Base-by-base conservation (phyloP, 78 protist species). In the Goniomonas avonlea region DNA sequence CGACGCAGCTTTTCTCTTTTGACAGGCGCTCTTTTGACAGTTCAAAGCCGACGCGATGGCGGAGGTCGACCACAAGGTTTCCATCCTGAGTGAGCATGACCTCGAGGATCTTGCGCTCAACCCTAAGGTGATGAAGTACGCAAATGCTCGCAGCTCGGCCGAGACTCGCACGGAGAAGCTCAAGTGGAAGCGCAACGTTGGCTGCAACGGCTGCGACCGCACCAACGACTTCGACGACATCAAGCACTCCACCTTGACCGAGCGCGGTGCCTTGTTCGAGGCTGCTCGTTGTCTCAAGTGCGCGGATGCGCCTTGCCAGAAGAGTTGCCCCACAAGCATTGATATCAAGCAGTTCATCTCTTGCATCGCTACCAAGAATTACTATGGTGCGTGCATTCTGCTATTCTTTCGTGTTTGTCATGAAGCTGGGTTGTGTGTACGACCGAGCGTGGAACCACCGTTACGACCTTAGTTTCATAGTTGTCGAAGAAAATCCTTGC, bases 291-390 rank as follows among this genome's bases (percentile, higher is more conserved):
- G 96, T 73, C 75, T 95, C 39, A 90, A 95, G 81, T 93, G 98
- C 58, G 94, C 86, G 21, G 96, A 92, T 56, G 93, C 96, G 32
- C 97, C 98, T 23, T 94, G 97, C 82, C 93, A 86, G 79, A 87
- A 85, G 68, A 60, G 89, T 31, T 94, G 98, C 78, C 97, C 97
- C 21, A 89, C 97, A 18, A 88, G 81, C 71, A 38, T 95, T 31
- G 95, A 93, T 85, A 80, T 95, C 78, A 89, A 91, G 53, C 27
- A 83, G 48, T 92, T 95, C 79, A 94, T 94, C 45, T 27, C 80
- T 13, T 82, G 85, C 66, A 92, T 94, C 41, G 55, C 94, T 15
- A 87, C 79, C 32, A 80, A 84, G 73, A 92, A 93, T 80, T 88
- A 73, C 82, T 95, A 93, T 78, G 92, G 95, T 18, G 96, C 97